Percentiles rank a stretch among this genome's conserved stretches.
phyloP scores from a whole-genome alignment of 768 basidiomycete species.

The Tylopilus sp. region DNA sequence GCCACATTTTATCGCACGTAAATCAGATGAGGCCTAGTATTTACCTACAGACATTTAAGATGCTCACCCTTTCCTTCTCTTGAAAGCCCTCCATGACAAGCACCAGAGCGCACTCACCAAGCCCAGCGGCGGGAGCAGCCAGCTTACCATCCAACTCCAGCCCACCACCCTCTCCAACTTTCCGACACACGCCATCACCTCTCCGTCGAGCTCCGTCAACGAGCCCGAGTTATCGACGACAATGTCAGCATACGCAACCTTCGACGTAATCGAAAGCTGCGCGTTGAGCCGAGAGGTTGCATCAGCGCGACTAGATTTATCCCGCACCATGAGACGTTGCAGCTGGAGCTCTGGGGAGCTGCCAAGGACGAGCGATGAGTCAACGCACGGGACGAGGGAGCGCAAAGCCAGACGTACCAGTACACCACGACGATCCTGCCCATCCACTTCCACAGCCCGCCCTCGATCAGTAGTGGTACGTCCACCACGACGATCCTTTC shows the following conservation, averaged over 20 bases:
- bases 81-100: conserved; percentile 34
- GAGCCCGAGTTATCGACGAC: conserved; percentile 90
- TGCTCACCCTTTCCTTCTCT: conserved; percentile 12
- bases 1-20: too few species aligned
- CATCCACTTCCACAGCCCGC: conserved; percentile 79
- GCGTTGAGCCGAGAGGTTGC: conserved; percentile 74
- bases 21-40: too few species aligned
- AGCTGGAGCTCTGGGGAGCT: conserved; percentile 85
- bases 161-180: conserved; percentile 46
- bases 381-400: too few species aligned
- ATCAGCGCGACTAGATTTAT: conserved; percentile 59
- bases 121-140: conserved; percentile 56
- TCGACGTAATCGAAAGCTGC: conserved; percentile 76
- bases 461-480: conserved; percentile 89
- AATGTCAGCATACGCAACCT: conserved; percentile 79
- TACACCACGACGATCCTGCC: conserved; percentile 86
- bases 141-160: conserved; percentile 57
- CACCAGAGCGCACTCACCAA: conserved; percentile 45
- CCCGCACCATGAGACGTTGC: conserved; percentile 75
- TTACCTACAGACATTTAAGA: too few species aligned
- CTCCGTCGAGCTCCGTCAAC: conserved; percentile 58
- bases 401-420: conserved; percentile 70
- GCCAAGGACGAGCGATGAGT: too few species aligned
- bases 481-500: conserved; percentile 81
- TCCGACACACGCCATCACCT: conserved; percentile 38